Percentiles rank a stretch among this genome's conserved stretches.
Conservation (phyloP, 768 basidiomycete genomes). For the Cyclocybe cylindracea region DNA sequence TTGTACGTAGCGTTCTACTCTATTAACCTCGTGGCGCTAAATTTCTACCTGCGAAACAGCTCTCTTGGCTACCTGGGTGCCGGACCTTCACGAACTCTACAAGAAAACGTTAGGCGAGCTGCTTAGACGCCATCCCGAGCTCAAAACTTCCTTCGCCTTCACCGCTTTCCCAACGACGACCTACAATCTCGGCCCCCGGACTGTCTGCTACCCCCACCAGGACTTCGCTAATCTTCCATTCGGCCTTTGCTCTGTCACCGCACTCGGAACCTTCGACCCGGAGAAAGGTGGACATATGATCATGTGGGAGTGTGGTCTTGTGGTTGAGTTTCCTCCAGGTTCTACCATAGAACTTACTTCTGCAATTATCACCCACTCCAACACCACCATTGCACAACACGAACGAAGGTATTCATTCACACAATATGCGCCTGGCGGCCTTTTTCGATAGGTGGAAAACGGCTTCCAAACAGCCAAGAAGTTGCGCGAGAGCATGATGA, state of each 20-base stretch:
- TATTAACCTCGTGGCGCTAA: neutral
- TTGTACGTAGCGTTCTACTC: neutral
- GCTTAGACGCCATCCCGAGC: neutral
- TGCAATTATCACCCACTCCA: conserved; percentile 4
- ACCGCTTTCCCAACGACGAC: neutral
- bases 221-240: conserved; percentile 6
- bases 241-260: conserved; percentile 5
- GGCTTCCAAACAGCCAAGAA: neutral
- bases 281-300: conserved; percentile 1
- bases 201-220: conserved; percentile 1
- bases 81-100: conserved; percentile 2
- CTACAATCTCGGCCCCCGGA: conserved; percentile 4
- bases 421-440: conserved; percentile 4
- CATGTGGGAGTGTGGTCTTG: conserved; percentile 1
- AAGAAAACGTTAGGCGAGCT: neutral
- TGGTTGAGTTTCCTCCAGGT: conserved; percentile 6
- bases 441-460: conserved; percentile 5
- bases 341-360: conserved; percentile 5
- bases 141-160: neutral
- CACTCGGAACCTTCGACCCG: conserved; percentile 1
- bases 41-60: neutral
- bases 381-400: neutral
- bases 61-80: conserved; percentile 3
- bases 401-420: conserved; percentile 6
- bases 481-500: neutral